Evolutionary conservation across 352 stramenopile species (phyloP).

Genomic region (Phytophthora rubi): DNA sequence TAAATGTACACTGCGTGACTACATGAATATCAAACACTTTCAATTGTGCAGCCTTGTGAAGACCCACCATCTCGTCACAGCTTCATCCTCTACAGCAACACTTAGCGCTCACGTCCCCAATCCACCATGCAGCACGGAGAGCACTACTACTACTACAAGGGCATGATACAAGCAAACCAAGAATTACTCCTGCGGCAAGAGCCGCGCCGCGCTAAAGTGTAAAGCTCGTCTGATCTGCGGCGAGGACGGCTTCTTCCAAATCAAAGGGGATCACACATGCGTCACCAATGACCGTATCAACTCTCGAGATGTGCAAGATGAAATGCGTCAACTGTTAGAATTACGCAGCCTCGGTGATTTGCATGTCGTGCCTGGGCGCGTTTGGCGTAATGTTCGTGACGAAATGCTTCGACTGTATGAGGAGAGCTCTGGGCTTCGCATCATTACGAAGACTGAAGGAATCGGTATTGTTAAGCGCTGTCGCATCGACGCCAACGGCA

Average conservation of each 20-base stretch:
- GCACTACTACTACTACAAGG: too few relatives aligned
- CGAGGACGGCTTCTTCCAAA: not conserved
- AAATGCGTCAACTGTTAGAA: not conserved
- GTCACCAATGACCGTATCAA: not conserved
- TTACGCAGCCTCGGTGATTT: not conserved
- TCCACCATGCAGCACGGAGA: too few relatives aligned
- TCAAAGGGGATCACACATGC: not conserved
- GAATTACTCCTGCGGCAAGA: not conserved
- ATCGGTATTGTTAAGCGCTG: not conserved
- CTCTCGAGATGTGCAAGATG: not conserved
- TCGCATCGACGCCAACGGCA: not conserved
- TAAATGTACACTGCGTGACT: too few relatives aligned
- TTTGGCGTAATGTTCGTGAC: not conserved
- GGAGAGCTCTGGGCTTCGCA: not conserved
- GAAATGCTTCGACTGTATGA: not conserved
- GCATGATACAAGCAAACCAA: not conserved
- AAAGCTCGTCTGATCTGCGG: not conserved
- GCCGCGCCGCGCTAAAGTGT: not conserved
- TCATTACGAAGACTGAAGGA: not conserved
- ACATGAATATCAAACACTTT: too few relatives aligned
- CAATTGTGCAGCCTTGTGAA: too few relatives aligned
- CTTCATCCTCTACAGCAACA: too few relatives aligned
- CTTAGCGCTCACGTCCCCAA: too few relatives aligned
- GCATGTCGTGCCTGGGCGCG: not conserved
- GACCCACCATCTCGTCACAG: too few relatives aligned